A percentile compares a stretch with the other conserved stretches of the same genome.
phyloP scores from a whole-genome alignment of 192 early-diverging fungal species.

The Podila clonocystis region DNA sequence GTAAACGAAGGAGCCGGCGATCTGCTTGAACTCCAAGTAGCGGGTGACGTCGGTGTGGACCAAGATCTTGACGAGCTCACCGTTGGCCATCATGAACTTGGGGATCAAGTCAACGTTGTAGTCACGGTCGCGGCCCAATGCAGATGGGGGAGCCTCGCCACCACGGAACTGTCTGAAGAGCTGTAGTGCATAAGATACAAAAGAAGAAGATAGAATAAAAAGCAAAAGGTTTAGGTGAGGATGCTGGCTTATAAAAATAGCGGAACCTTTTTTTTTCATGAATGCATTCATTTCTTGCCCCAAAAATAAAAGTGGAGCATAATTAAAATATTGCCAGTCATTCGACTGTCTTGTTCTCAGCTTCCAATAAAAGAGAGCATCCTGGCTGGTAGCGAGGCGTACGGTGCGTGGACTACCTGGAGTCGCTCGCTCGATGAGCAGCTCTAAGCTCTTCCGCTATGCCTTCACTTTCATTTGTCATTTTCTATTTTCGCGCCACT shows the following conservation, averaged over 20 bases:
- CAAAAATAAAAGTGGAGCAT: conserved; percentile 2
- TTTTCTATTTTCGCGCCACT: too few relatives aligned
- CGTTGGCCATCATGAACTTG: conserved; percentile 99
- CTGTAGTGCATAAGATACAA: conserved; percentile 34
- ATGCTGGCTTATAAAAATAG: not conserved
- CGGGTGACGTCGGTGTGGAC: conserved; percentile 98
- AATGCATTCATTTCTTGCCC: not conserved
- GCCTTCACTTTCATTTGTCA: too few relatives aligned
- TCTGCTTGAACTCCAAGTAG: conserved; percentile 98
- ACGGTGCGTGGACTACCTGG: not conserved
- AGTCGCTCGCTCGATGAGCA: not conserved
- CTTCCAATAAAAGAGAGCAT: conserved; percentile 4
- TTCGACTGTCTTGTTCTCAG: too few relatives aligned
- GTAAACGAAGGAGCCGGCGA: conserved; percentile 93
- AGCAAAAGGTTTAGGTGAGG: conserved; percentile 6
- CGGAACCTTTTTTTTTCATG: conserved; percentile 11
- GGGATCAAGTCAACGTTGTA: conserved; percentile 99
- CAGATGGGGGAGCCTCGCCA: conserved; percentile 57
- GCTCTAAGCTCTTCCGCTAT: not conserved
- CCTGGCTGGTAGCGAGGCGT: not conserved
- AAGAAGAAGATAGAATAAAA: conserved; percentile 6
- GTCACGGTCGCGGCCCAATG: conserved; percentile 83
- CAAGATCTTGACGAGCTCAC: conserved; percentile 96
- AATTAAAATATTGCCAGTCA: not conserved
- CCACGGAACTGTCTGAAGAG: conserved; percentile 78